Evolutionary conservation across 345 rosid species (phyloP).

Genomic region (Lumnitzera racemosa): DNA sequence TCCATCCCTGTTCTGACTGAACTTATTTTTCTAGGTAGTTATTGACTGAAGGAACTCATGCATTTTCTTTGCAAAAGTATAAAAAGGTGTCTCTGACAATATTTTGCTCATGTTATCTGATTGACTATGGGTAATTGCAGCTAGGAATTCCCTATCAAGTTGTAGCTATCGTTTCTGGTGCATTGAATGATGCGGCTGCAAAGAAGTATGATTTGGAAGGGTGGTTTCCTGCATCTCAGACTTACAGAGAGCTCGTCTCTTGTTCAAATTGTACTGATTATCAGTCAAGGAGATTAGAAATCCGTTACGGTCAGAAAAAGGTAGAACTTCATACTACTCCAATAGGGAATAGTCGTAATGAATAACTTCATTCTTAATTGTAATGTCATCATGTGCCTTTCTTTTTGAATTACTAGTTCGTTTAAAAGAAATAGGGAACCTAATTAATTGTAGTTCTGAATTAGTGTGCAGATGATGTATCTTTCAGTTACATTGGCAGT

Average conservation of each 20-base stretch:
- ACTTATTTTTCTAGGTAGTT: too few species aligned
- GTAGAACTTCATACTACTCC: conserved; percentile 18
- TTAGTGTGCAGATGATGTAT: too few species aligned
- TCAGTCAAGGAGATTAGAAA: conserved; percentile 83
- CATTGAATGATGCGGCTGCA: conserved; percentile 90
- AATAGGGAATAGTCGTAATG: too few species aligned
- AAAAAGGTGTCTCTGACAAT: too few species aligned
- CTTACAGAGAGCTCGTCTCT: conserved; percentile 89
- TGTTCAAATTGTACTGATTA: conserved; percentile 92
- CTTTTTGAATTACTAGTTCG: too few species aligned
- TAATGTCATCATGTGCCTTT: too few species aligned
- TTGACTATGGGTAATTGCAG: conserved; percentile 31
- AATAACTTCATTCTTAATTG: not conserved
- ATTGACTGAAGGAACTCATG: too few species aligned
- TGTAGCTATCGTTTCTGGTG: conserved; percentile 88
- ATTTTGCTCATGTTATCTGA: not conserved
- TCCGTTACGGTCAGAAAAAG: conserved; percentile 91
- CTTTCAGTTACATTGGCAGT: too few species aligned
- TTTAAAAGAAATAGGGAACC: too few species aligned
- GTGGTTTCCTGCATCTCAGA: conserved; percentile 88
- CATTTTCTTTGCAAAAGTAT: too few species aligned
- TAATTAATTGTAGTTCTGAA: too few species aligned
- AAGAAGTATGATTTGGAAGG: conserved; percentile 94
- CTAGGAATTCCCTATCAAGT: conserved; percentile 72
- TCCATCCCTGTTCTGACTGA: not conserved